A percentile compares a stretch with the other conserved stretches of the same genome.
These are phyloP conservation scores for Cyclocybe aegerita DNA, from an alignment of 768 basidiomycete species.

Conservation along the genomic window DNA sequence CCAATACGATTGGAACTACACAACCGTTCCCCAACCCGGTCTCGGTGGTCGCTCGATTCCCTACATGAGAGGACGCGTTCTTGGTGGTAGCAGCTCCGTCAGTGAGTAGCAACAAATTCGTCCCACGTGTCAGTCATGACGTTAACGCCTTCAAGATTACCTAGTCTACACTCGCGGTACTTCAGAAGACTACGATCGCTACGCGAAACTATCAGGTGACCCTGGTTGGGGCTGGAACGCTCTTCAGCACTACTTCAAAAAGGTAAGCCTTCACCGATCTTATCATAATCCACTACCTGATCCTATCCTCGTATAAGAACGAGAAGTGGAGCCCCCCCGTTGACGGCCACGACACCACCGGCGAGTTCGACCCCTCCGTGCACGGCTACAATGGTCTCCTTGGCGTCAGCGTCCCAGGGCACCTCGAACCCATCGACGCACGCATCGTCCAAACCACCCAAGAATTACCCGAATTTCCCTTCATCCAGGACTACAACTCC, in stretches of 20 bases:
- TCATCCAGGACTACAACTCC: slow-evolving; percentile 34
- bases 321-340: slow-evolving; percentile 17
- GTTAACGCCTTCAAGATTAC: slow-evolving; percentile 14
- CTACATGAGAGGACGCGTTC: slow-evolving; percentile 23
- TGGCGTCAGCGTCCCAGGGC: slow-evolving; percentile 24
- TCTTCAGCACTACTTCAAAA: slow-evolving; percentile 27
- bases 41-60: slow-evolving; percentile 19
- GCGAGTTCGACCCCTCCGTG: slow-evolving; percentile 27
- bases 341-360: slow-evolving; percentile 27
- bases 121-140: neutral
- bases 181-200: slow-evolving; percentile 52
- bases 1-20: slow-evolving; percentile 28
- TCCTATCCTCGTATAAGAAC: neutral
- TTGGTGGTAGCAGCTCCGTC: slow-evolving; percentile 27
- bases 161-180: slow-evolving; percentile 31
- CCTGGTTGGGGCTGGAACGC: slow-evolving; percentile 42
- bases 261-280: slow-evolving; percentile 14
- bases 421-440: slow-evolving; percentile 20
- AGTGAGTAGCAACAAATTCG: slow-evolving; percentile 24
- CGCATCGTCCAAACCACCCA: slow-evolving; percentile 26
- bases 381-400: slow-evolving; percentile 27
- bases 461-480: slow-evolving; percentile 30
- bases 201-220: slow-evolving; percentile 45
- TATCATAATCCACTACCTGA: neutral
- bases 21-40: slow-evolving; percentile 19